Evolutionary conservation across 371 early-diverging fungal species (phyloP).

Genomic region (Apophysomyces variabilis): DNA sequence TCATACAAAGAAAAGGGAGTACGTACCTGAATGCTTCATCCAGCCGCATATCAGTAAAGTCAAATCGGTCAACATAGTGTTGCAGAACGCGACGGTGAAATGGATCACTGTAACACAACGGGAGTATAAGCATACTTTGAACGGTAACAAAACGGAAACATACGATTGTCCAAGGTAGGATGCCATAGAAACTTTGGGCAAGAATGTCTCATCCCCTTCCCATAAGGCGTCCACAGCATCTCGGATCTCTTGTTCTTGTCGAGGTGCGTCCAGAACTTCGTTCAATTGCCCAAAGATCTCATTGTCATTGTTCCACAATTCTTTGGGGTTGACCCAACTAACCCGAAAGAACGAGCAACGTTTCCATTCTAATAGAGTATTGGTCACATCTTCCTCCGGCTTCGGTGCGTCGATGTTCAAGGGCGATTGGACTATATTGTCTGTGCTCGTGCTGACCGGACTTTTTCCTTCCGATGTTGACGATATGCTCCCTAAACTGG

Average conservation of each 20-base stretch:
- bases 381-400: conserved; percentile 20
- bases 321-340: conserved; percentile 14
- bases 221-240: conserved; percentile 27
- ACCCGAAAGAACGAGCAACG: conserved; percentile 29
- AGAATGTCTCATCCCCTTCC: conserved; percentile 29
- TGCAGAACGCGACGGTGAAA: conserved; percentile 42
- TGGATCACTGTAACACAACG: conserved; percentile 27
- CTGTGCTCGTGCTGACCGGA: conserved; percentile 1
- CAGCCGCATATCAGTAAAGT: conserved; percentile 66
- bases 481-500: not conserved
- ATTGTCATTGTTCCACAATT: conserved; percentile 18
- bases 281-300: conserved; percentile 26
- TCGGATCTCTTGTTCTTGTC: conserved; percentile 13
- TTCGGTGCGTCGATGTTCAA: not conserved
- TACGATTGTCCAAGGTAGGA: conserved; percentile 43
- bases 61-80: conserved; percentile 72
- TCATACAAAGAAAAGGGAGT: not conserved
- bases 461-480: conserved; percentile 8
- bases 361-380: conserved; percentile 36
- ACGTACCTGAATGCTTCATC: conserved; percentile 74
- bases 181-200: conserved; percentile 29
- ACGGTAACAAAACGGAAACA: not conserved
- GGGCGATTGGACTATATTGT: not conserved
- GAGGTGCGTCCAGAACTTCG: conserved; percentile 11
- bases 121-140: not conserved